phyloP scores from a whole-genome alignment of 192 early-diverging fungal species.

The Phycomyces nitens region DNA sequence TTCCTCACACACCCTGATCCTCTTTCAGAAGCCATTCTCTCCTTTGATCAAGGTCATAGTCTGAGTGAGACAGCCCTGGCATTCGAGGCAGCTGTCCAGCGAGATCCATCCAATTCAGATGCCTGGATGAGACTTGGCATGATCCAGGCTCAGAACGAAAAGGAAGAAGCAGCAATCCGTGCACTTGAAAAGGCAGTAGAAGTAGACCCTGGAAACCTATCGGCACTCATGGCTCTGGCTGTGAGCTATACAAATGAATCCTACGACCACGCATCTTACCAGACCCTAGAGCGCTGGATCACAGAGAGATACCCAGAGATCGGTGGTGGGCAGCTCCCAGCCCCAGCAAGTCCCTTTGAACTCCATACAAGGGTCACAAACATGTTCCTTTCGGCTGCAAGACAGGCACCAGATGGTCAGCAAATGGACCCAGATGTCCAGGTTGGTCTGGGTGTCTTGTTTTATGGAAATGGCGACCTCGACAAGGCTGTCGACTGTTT shows the following conservation, averaged over 20 bases:
- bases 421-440: constrained; percentile 90
- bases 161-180: constrained; percentile 90
- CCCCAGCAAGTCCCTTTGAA: constrained; percentile 43
- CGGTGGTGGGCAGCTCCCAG: constrained; percentile 28
- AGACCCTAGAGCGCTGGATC: constrained; percentile 89
- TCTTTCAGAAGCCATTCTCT: constrained; percentile 52
- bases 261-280: constrained; percentile 86
- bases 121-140: constrained; percentile 92
- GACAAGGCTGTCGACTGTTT: constrained; percentile 98
- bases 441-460: constrained; percentile 92
- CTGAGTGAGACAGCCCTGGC: constrained; percentile 90
- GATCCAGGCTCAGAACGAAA: constrained; percentile 96
- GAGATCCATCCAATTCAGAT: constrained; percentile 69
- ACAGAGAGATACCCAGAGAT: constrained; percentile 66
- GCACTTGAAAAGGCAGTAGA: constrained; percentile 82
- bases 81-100: constrained; percentile 86
- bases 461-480: constrained; percentile 91
- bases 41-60: constrained; percentile 50
- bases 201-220: constrained; percentile 66
- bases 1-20: constrained; percentile 60
- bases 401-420: constrained; percentile 45
- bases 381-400: constrained; percentile 77
- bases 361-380: constrained; percentile 69
- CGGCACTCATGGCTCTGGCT: constrained; percentile 71
- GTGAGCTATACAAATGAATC: constrained; percentile 97